Conservation (phyloP, 139 green algal genomes). For the Chlamydomonas incerta region DNA sequence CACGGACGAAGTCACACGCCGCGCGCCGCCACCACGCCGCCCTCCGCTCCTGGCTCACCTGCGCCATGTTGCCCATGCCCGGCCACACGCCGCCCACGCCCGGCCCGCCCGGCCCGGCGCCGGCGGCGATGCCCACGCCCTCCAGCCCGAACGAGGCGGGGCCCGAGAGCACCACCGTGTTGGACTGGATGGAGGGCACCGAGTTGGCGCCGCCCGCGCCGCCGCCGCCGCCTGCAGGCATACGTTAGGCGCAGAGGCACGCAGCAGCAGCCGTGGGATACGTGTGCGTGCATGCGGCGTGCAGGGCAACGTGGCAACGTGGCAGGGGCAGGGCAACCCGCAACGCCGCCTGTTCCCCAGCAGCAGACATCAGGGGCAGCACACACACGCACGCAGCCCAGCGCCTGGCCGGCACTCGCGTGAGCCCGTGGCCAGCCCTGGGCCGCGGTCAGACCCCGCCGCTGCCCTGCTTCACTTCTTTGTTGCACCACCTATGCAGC, state of each 20-base stretch:
- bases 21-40: not conserved
- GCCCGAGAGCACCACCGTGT: constrained; percentile 27
- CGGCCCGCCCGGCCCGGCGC: not conserved
- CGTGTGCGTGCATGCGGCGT: too few relatives aligned
- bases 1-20: too few relatives aligned
- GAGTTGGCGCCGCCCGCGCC: not conserved
- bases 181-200: constrained; percentile 37
- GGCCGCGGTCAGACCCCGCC: too few relatives aligned
- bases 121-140: constrained; percentile 29
- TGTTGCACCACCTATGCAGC: too few relatives aligned
- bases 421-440: too few relatives aligned
- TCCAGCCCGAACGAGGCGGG: constrained; percentile 37
- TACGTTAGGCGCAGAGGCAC: not conserved
- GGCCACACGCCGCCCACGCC: not conserved
- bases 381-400: too few relatives aligned
- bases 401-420: too few relatives aligned
- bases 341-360: too few relatives aligned
- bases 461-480: too few relatives aligned
- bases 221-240: not conserved
- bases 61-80: not conserved
- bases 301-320: too few relatives aligned
- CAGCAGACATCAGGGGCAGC: too few relatives aligned
- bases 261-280: not conserved
- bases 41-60: not conserved
- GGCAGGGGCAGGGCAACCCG: too few relatives aligned